These are phyloP conservation scores for Diplocarpon rosae DNA, from an alignment of 2,329 filamentous ascomycete species.

Conservation along the genomic window DNA sequence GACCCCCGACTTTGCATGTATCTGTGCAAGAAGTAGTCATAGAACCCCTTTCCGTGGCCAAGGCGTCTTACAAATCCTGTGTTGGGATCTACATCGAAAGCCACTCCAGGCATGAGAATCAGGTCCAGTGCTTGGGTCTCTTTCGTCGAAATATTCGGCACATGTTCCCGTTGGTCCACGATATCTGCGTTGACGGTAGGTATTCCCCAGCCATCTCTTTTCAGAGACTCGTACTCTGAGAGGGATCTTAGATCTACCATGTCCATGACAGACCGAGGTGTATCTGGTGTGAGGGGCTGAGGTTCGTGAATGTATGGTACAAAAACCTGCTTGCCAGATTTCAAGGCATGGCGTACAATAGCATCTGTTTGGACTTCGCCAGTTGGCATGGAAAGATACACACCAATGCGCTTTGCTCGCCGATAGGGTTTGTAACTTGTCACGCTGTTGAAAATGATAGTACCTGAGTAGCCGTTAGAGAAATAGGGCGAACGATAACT, in stretches of 20 bases:
- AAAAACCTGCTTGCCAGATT: slow-evolving; percentile 72
- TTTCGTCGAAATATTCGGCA: slow-evolving; percentile 48
- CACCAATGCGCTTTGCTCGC: slow-evolving; percentile 62
- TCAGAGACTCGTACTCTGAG: slow-evolving; percentile 66
- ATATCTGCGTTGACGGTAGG: slow-evolving; percentile 65
- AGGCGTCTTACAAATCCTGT: slow-evolving; percentile 56
- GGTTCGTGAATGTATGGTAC: slow-evolving; percentile 76
- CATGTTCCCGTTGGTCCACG: slow-evolving; percentile 56
- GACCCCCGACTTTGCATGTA: slow-evolving; percentile 41
- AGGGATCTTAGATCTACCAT: slow-evolving; percentile 73
- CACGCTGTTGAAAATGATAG: slow-evolving; percentile 52
- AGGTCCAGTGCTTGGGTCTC: slow-evolving; percentile 56
- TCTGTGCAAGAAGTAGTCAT: slow-evolving; percentile 81
- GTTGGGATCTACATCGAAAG: slow-evolving; percentile 59
- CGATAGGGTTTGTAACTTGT: slow-evolving; percentile 62
- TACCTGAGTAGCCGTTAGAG: slow-evolving; percentile 38
- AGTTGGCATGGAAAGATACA: slow-evolving; percentile 88
- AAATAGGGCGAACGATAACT: background rate
- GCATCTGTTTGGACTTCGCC: slow-evolving; percentile 76
- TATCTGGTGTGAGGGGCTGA: slow-evolving; percentile 25
- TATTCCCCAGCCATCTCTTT: slow-evolving; percentile 84
- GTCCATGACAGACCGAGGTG: slow-evolving; percentile 71
- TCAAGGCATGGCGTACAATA: slow-evolving; percentile 73
- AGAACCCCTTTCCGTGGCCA: slow-evolving; percentile 93
- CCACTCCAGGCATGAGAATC: slow-evolving; percentile 85